phyloP scores from a whole-genome alignment of 176 grass and related monocot species.

The Cymbopogon citratus region DNA sequence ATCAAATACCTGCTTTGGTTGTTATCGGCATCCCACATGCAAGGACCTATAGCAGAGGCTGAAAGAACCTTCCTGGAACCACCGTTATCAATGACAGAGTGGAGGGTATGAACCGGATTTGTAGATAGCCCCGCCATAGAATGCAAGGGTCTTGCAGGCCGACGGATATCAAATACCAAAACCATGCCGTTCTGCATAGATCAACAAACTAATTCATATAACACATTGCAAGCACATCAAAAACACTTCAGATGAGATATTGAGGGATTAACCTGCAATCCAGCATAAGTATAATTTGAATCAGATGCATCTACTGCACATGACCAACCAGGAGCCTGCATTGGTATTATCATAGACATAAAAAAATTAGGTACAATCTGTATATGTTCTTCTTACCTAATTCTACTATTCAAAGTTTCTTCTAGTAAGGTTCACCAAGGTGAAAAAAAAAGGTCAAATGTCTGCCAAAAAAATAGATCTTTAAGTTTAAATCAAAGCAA shows the following conservation, averaged over 20 bases:
- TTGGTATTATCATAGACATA: background rate
- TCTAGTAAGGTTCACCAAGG: background rate
- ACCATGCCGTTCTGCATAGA: slow-evolving; percentile 59
- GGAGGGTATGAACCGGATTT: slow-evolving; percentile 69
- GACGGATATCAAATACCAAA: slow-evolving; percentile 75
- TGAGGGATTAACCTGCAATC: slow-evolving; percentile 69
- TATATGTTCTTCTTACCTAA: background rate
- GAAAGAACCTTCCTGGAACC: slow-evolving; percentile 57
- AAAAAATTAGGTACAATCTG: background rate
- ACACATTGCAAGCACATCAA: slow-evolving; percentile 10
- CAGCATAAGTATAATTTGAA: slow-evolving; percentile 56
- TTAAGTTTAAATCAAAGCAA: background rate
- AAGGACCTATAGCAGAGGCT: slow-evolving; percentile 72
- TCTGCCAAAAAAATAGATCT: background rate
- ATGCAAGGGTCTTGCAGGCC: slow-evolving; percentile 43
- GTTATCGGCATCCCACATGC: slow-evolving; percentile 58
- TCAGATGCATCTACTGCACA: slow-evolving; percentile 46
- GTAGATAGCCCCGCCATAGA: slow-evolving; percentile 44
- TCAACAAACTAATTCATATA: background rate
- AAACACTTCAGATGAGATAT: background rate
- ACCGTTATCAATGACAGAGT: slow-evolving; percentile 38
- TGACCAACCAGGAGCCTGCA: slow-evolving; percentile 79
- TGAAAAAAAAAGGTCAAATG: background rate
- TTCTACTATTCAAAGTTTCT: background rate
- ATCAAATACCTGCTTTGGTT: slow-evolving; percentile 37